Percentiles rank a stretch among this genome's conserved stretches.
Conservation (phyloP, 768 basidiomycete species). For the Leucogyrophana mollusca region DNA sequence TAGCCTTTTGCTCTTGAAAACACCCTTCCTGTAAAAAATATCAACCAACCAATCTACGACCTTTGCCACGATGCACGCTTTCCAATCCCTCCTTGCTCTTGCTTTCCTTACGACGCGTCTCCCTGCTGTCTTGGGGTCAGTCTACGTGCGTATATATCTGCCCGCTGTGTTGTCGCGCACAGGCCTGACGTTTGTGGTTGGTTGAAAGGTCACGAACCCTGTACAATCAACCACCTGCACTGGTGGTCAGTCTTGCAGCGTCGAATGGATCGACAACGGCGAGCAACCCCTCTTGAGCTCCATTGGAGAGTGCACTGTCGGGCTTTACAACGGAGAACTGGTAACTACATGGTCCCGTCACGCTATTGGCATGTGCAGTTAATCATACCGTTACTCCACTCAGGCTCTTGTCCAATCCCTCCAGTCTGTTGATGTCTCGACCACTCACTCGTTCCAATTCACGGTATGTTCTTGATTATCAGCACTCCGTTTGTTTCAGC, state of each 20-base stretch:
- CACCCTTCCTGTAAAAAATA: not conserved
- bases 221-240: conserved; percentile 41
- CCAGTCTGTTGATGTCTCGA: conserved; percentile 51
- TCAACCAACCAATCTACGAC: conserved; percentile 5
- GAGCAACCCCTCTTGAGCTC: conserved; percentile 40
- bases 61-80: conserved; percentile 12
- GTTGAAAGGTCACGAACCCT: conserved; percentile 48
- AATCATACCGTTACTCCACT: not conserved
- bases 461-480: conserved; percentile 41
- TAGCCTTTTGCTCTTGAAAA: conserved; percentile 4
- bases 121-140: conserved; percentile 9
- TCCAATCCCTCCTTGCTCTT: conserved; percentile 11
- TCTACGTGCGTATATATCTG: conserved; percentile 19
- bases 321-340: conserved; percentile 54
- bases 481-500: not conserved
- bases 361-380: not conserved
- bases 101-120: conserved; percentile 17
- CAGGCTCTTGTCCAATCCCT: conserved; percentile 62
- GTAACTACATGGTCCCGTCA: conserved; percentile 33
- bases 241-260: conserved; percentile 51
- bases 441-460: conserved; percentile 47
- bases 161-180: no score
- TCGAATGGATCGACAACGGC: conserved; percentile 69
- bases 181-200: not conserved
- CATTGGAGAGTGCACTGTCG: conserved; percentile 55